A percentile compares a stretch with the other conserved stretches of the same genome.
phyloP scores from a whole-genome alignment of 176 grass and related monocot genomes.

The Olyra latifolia region DNA sequence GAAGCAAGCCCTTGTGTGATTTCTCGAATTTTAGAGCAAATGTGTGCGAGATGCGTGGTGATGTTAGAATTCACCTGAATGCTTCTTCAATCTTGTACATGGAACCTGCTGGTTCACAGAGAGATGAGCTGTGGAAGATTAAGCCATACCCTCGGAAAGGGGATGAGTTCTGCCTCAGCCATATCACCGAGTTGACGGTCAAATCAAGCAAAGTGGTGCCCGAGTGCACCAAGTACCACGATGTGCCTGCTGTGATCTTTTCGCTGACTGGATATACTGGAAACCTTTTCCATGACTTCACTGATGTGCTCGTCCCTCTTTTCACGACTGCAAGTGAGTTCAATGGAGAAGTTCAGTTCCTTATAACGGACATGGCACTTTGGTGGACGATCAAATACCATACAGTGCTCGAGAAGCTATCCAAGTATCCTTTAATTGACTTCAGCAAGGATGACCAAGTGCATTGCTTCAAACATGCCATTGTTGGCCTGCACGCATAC shows the following conservation, averaged over 20 bases:
- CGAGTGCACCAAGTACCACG: conserved; percentile 53
- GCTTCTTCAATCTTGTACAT: conserved; percentile 40
- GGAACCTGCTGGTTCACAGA: conserved; percentile 25
- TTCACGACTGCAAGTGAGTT: conserved; percentile 69
- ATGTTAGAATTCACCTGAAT: conserved; percentile 54
- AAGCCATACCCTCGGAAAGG: conserved; percentile 81
- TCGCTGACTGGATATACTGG: conserved; percentile 54
- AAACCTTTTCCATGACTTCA: conserved; percentile 79
- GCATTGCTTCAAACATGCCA: conserved; percentile 64
- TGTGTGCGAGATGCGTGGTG: conserved; percentile 63
- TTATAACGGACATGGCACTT: conserved; percentile 42
- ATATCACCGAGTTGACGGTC: conserved; percentile 54
- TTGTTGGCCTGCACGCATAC: conserved; percentile 59
- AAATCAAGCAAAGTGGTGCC: conserved; percentile 46
- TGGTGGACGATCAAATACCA: conserved; percentile 72
- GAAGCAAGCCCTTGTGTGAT: conserved; percentile 51
- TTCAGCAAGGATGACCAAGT: conserved; percentile 65
- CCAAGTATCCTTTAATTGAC: conserved; percentile 60
- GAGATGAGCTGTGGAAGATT: conserved; percentile 60
- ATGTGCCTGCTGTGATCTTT: conserved; percentile 59
- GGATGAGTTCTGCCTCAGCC: conserved; percentile 55
- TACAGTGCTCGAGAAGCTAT: conserved; percentile 46
- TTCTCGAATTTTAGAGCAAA: conserved; percentile 52
- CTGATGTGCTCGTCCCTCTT: conserved; percentile 73
- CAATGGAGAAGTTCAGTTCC: conserved; percentile 61